Evolutionary conservation across 768 basidiomycete species (phyloP), one percentile per base, ranked within the genome.

Genomic region (Epithele typhae): DNA sequence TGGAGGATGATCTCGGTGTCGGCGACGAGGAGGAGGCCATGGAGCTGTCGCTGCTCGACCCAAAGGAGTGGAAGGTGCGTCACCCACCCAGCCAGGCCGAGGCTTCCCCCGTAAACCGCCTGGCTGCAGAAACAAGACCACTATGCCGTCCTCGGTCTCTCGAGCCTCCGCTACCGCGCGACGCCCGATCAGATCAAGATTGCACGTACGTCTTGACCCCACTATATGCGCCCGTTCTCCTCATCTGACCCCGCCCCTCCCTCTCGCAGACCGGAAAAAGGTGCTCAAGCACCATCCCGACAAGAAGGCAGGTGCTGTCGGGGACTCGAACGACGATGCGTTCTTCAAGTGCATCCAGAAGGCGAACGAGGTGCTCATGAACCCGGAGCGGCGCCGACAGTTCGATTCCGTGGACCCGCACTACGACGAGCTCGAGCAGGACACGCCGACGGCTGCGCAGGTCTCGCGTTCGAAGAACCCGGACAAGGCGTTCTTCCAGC

Each of bases 331-430:
- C 72, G 94, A 97, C 66, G 95, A 99, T 59, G 84, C 84, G 0
- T 98, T 99, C 76, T 99, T 99, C 88, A 99, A 99, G 70, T 99
- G 96, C 66, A 98, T 99, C 56, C 85, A 90, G 71, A 99, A 99
- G 68, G 95, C 95, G n/a, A 80, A 87, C 68, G 96, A 99, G 57
- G 84, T 92, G 34, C 83, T 99, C 46, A 85, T 83, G 37, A 78
- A 95, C 68, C 61, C 81, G 18, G 92, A 97, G 62, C 84, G 84
- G 59, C 82, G 92, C 47, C 83, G 90, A 38, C 93, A 97, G 65
- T 99, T 95, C 69, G 96, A 99, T 68, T 94, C 92, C 2, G 91
- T 96, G 45, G 95, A 99, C 68, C 88, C 87, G 27, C 64, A 75
- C 46, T 85, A 82, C 62, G 64, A 83, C 25, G 78, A 81, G 37